Evolutionary conservation across 2,329 filamentous ascomycete species (phyloP).

Genomic region (Ceratocystis colombiana): DNA sequence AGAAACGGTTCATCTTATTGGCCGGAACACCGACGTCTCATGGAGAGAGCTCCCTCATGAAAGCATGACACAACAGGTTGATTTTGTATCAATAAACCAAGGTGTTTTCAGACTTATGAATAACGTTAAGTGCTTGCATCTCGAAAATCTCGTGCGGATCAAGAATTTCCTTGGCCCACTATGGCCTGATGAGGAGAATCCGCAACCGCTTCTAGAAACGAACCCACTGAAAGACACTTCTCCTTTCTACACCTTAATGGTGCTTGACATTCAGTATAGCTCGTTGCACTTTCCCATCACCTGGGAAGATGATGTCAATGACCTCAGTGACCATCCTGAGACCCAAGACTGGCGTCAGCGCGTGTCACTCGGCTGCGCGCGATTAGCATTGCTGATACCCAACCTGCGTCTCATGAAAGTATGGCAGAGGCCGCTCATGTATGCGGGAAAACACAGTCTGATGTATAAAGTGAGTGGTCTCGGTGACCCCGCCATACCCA

Average conservation of each 20-base stretch:
- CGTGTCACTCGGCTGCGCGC: conserved; percentile 27
- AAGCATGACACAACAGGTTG: conserved; percentile 26
- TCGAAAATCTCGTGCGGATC: conserved; percentile 27
- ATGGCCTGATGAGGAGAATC: conserved; percentile 27
- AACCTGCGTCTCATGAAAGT: conserved; percentile 27
- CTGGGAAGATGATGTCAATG: conserved; percentile 27
- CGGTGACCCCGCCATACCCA: not conserved
- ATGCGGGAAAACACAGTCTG: conserved; percentile 28
- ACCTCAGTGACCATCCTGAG: conserved; percentile 27
- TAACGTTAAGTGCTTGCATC: conserved; percentile 25
- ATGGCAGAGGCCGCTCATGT: conserved; percentile 28
- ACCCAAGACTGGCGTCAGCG: conserved; percentile 27
- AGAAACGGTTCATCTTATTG: conserved; percentile 25
- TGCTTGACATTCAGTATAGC: conserved; percentile 27
- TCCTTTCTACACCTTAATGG: conserved; percentile 24
- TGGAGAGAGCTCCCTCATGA: conserved; percentile 28
- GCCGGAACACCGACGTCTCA: conserved; percentile 27
- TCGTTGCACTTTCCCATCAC: conserved; percentile 27
- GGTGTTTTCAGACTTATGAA: conserved; percentile 25
- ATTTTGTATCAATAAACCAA: conserved; percentile 25
- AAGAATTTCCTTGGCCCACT: conserved; percentile 26
- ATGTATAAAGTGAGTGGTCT: conserved; percentile 24
- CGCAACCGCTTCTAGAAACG: conserved; percentile 21
- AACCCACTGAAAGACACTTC: not conserved
- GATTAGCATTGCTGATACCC: conserved; percentile 28